Percentiles rank a stretch among this genome's conserved stretches.
Conservation (phyloP, 1,284 basidiomycete species). For the Apiotrichum porosum region DNA sequence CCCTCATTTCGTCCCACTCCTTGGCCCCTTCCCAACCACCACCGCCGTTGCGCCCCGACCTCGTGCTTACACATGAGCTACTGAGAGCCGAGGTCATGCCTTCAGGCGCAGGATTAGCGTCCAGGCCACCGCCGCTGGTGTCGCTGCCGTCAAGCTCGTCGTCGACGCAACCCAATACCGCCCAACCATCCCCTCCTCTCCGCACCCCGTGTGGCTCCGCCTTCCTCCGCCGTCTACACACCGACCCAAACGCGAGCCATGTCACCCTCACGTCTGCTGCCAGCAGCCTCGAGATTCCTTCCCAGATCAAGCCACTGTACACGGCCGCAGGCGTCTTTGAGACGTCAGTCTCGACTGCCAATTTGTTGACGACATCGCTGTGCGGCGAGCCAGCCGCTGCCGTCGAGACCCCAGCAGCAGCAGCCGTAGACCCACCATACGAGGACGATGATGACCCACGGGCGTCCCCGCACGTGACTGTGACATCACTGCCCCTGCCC, state of each 20-base stretch:
- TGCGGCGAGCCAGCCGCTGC: not conserved
- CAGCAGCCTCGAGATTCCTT: too few species aligned
- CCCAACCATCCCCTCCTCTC: not conserved
- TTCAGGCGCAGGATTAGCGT: not conserved
- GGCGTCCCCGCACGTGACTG: too few species aligned
- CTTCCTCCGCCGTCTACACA: conserved; percentile 45
- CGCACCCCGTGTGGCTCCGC: conserved; percentile 12
- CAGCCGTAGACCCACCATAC: too few species aligned
- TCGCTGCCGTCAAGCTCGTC: too few species aligned
- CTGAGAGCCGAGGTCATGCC: not conserved
- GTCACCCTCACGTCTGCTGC: conserved; percentile 38
- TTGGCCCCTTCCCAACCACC: too few species aligned
- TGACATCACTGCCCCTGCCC: too few species aligned
- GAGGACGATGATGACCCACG: too few species aligned
- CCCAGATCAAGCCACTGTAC: conserved; percentile 5
- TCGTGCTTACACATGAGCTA: not conserved
- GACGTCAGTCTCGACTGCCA: not conserved
- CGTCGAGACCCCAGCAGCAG: too few species aligned
- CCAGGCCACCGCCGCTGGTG: not conserved
- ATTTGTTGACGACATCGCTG: not conserved
- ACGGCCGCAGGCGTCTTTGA: not conserved
- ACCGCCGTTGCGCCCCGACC: too few species aligned
- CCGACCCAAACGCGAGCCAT: conserved; percentile 41
- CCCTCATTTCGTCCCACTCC: too few species aligned
- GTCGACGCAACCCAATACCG: too few species aligned